phyloP scores from a whole-genome alignment of 1,139 yeast genomes.

The Hemisphaericaspora lyxosophila region DNA sequence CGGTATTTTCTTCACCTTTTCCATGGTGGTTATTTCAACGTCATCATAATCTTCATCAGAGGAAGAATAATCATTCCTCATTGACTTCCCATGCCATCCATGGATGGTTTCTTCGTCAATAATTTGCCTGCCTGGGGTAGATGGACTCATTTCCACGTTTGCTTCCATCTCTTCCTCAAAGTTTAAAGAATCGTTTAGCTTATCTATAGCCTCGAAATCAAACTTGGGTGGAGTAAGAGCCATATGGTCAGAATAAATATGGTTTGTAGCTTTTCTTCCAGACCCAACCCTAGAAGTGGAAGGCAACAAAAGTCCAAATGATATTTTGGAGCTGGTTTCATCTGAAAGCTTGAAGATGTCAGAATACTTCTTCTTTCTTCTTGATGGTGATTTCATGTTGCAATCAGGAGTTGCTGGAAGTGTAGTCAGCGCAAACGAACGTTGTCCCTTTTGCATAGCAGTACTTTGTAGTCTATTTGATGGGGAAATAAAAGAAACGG shows the following conservation, averaged over 20 bases:
- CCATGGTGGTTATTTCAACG: conserved; percentile 6
- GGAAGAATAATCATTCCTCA: conserved; percentile 24
- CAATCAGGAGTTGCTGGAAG: background rate
- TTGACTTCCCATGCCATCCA: conserved; percentile 41
- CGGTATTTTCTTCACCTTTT: conserved; percentile 9
- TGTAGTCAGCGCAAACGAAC: background rate
- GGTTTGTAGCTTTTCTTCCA: conserved; percentile 26
- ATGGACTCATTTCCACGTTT: conserved; percentile 10
- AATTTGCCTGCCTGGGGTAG: conserved; percentile 38
- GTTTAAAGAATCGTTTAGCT: conserved; percentile 5
- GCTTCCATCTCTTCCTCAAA: conserved; percentile 11
- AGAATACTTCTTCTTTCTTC: conserved; percentile 4
- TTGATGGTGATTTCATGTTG: background rate
- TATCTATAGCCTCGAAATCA: conserved; percentile 7
- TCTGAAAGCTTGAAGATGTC: conserved; percentile 1
- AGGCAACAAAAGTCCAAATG: conserved; percentile 37
- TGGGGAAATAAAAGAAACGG: background rate
- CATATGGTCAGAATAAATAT: conserved; percentile 4
- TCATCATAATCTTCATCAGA: conserved; percentile 30
- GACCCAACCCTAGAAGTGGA: conserved; percentile 45
- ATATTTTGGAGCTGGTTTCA: conserved; percentile 9
- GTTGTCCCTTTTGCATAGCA: background rate
- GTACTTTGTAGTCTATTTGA: background rate
- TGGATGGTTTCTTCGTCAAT: conserved; percentile 34
- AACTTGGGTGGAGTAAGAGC: conserved; percentile 7